Conservation (phyloP, 305 asterid species). For the Ilex paraguariensis region DNA sequence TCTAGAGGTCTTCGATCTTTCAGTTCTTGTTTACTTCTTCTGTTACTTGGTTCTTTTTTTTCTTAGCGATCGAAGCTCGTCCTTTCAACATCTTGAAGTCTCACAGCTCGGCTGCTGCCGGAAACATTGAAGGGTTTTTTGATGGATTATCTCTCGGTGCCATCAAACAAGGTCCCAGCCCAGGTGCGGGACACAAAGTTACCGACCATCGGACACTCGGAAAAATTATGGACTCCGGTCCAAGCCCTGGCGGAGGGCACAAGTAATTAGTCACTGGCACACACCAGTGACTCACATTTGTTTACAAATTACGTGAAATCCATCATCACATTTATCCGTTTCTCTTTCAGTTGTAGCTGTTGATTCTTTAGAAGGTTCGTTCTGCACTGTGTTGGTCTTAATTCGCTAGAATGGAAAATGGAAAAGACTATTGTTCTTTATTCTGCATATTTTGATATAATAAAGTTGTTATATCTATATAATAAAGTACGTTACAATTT, state of each 20-base stretch:
- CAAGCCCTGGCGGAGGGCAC: constrained; percentile 27
- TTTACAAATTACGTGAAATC: not conserved
- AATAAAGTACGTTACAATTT: too few species aligned
- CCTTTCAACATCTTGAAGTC: constrained; percentile 5
- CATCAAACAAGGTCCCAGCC: constrained; percentile 18
- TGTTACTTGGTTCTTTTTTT: constrained; percentile 5
- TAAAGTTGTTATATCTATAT: too few species aligned
- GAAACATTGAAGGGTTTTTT: not conserved
- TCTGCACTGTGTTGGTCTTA: too few species aligned
- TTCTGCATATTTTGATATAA: too few species aligned
- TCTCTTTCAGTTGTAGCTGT: too few species aligned
- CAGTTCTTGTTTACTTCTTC: constrained; percentile 7
- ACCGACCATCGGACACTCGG: constrained; percentile 4
- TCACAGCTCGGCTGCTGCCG: too few species aligned
- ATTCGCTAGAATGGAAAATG: too few species aligned
- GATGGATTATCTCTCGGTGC: constrained; percentile 1
- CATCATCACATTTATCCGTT: too few species aligned
- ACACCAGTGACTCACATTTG: constrained; percentile 2
- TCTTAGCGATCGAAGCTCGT: constrained; percentile 19
- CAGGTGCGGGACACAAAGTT: constrained; percentile 12
- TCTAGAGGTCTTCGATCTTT: constrained; percentile 4
- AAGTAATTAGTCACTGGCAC: constrained; percentile 6
- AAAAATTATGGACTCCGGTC: constrained; percentile 18
- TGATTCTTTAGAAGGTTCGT: too few species aligned
- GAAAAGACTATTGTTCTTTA: too few species aligned